Conservation (phyloP, 768 basidiomycete genomes). For the Jaapia argillacea region DNA sequence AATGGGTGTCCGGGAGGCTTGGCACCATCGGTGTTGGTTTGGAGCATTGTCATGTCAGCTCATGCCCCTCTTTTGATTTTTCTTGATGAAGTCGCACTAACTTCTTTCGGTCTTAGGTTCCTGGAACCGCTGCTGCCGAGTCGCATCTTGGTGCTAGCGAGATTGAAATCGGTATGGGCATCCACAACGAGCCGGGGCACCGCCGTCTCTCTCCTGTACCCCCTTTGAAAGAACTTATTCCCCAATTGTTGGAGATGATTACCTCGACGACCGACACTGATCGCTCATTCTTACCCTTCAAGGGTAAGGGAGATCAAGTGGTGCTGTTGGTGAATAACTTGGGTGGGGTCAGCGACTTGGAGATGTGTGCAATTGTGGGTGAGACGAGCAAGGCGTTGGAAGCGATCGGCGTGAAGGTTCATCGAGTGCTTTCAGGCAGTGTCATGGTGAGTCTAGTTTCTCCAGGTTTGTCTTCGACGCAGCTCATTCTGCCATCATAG, state of each 20-base stretch:
- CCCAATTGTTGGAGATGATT: conserved; percentile 59
- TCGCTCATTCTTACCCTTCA: conserved; percentile 67
- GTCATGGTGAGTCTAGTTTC: conserved; percentile 73
- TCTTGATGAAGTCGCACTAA: too few species aligned
- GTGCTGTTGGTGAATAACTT: conserved; percentile 84
- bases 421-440: conserved; percentile 64
- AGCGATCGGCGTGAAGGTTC: conserved; percentile 41
- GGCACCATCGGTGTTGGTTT: conserved; percentile 82
- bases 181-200: conserved; percentile 84
- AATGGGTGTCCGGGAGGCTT: conserved; percentile 54
- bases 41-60: conserved; percentile 74
- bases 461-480: background rate
- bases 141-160: conserved; percentile 31
- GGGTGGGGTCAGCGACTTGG: conserved; percentile 77
- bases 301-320: conserved; percentile 53
- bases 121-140: conserved; percentile 46
- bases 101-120: conserved; percentile 37
- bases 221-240: conserved; percentile 56
- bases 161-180: conserved; percentile 85
- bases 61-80: background rate
- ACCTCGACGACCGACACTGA: conserved; percentile 67
- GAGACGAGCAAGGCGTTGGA: conserved; percentile 51
- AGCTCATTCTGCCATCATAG: conserved; percentile 23
- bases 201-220: conserved; percentile 62
- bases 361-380: conserved; percentile 58